Evolutionary conservation across 192 early-diverging fungal species (phyloP), one percentile per base, ranked within the genome.

Genomic region (Coemansia reversa): DNA sequence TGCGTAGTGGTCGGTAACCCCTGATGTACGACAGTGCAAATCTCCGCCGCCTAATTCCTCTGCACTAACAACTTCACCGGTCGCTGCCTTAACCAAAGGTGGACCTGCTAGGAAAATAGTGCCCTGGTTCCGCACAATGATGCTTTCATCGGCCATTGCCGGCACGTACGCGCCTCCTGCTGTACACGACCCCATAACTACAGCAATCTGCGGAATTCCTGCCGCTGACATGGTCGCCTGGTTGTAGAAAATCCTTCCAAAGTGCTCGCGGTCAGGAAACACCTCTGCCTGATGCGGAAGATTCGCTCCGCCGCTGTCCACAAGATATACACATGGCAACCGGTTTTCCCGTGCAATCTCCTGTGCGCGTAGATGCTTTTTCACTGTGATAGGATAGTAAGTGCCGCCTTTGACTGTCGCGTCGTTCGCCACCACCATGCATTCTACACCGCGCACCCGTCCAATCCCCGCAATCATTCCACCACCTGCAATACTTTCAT

Each of bases 391-490:
- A 35, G 96, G 96, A 66, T 94, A 98, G 82, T 98, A 98, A 48
- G 94, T 91, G 58, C 96, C 96, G 69, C 96, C 96, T 83, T 98
- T 98, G 58, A 98, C 96, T 1, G 96, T 98, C 3, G 94, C 90
- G 75, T 98, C 94, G 79, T 98, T 98, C 18, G 96, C 94, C 22
- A 98, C 92, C 55, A 98, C 88, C 86, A 98, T 90, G 81, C 96
- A 97, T 78, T 96, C 93, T 23, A 93, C 84, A 20, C 93, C 94
- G 79, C 85, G 87, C 24, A 98, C 88, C 12, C 93, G 85, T 27
- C 96, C 96, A 74, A 98, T 93, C 45, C 96, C 96, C n/a, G 96
- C 93, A 60, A 98, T 93, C 33, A 98, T 83, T 33, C 94, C 90
- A 42, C 77, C 89, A 66, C 93, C 95, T 6, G 92, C 88, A 33